Base-by-base conservation (phyloP, 2,329 filamentous ascomycete species). In the Paecilomyces formosus region DNA sequence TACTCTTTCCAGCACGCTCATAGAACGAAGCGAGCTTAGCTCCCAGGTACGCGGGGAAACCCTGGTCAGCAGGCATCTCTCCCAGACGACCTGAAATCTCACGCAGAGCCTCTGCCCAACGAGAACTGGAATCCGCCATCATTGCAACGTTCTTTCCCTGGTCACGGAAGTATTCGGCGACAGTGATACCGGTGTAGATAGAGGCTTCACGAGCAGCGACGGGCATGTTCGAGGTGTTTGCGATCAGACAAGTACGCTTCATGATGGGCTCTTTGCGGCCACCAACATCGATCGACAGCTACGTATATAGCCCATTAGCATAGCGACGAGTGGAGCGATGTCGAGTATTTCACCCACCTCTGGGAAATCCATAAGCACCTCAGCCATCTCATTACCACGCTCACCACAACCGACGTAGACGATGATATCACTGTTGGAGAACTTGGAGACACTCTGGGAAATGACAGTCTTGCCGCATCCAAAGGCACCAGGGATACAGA, bases 161-260 rank as follows among this genome's bases (percentile, higher is more conserved):
- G 72, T 99, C 94, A 65, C 94, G 85, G 82, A 97, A 97, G 71
- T 99, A 99, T 74, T 99, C 94, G 50, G 91, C 90, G 0, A 97
- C 88, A 0, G 91, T 96, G 64, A 97, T 96, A 72, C 86, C 94
- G 2, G 94, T 99, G 79, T 99, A 99, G 74, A 99, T 99, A 64
- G 94, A 99, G 59, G 94, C 94, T 78, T 99, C 94, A 79, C 94
- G 91, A 61, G 94, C 94, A 64, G 94, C 94, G 71, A 99, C 94
- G 62, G 94, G 94, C 94, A 99, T 99, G 83, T 99, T 99, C 69
- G 94, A 99, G 51, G 94, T 99, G 79, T 99, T 99, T 76, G 94
- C 94, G 72, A 99, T 97, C 61, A 99, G 84, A 22, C 92, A 95
- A 15, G 94, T 99, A 75, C 94, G 93, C 86, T 99, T 99, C 94